Base-by-base conservation (phyloP, 1,284 basidiomycete species). In the Microstroma glucosiphilum region DNA sequence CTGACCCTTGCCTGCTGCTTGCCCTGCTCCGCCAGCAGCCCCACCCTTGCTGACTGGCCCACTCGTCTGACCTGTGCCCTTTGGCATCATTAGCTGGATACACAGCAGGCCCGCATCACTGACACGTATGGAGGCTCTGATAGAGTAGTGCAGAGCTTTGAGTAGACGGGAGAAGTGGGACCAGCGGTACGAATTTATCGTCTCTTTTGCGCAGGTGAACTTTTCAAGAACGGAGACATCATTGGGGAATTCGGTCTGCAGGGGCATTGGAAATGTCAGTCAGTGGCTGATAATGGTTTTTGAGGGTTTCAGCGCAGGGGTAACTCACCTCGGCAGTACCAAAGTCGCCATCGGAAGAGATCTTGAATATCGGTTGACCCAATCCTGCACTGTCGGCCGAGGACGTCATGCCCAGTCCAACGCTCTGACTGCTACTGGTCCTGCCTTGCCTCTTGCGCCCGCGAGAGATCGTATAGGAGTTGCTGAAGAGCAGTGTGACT, bases 11-110 rank as follows among this genome's bases (percentile, higher is more conserved):
- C 17, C 25, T 8, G 13, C 26, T 21, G n/a, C 13, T 54, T 19
- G 17, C 51, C 51, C 25, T 8, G 13, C 6, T 13, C 21, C 51
- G 2, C 51, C 51, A 19, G 51, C 51, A 54, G 13, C 51, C 3
- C 13, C 51, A 23, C 21, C 51, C 21, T 48, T 21, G 51, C 51
- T 25, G 21, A 37, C 30, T 4, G 30, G 30, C 30, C 30, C 30
- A 37, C 30, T 37, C 4, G 30, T 37, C 30, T 37, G 30, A 3
- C 51, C 51, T 21, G 51, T 54, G 6, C 51, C 51, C 51, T 54
- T 54, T 21, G 51, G 51, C 51, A 54, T 54, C 51, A 54, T 54
- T 6, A 54, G 25, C 25, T 54, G 51, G 21, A 54, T 25, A 25
- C 51, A 23, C 17, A 54, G 25, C 17, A 54, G 25, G 6, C 51